Conservation (phyloP, 2,329 filamentous ascomycete species). For the Aspergillus ochraceoroseus region DNA sequence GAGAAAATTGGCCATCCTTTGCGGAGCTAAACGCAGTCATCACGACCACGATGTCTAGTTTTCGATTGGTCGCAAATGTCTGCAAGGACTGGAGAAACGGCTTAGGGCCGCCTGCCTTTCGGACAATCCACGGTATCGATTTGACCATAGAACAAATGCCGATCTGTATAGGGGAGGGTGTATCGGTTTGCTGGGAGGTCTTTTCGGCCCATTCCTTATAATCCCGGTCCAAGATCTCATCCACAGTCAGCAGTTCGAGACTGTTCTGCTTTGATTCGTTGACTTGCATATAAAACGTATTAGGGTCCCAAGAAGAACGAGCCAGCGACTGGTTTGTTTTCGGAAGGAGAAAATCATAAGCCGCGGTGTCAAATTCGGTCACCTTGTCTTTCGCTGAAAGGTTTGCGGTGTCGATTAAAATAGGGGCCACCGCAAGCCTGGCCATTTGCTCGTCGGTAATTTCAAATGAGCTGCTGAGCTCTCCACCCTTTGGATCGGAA, state of each 20-base stretch:
- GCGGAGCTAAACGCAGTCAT: slow-evolving; percentile 54
- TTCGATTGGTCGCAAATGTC: slow-evolving; percentile 44
- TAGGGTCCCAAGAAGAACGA: slow-evolving; percentile 40
- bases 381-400: slow-evolving; percentile 44
- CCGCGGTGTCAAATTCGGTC: slow-evolving; percentile 47
- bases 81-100: slow-evolving; percentile 42
- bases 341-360: slow-evolving; percentile 49
- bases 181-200: slow-evolving; percentile 25
- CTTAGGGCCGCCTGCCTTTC: slow-evolving; percentile 41
- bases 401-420: slow-evolving; percentile 45
- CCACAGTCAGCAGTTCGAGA: slow-evolving; percentile 49
- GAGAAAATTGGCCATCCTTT: slow-evolving; percentile 40
- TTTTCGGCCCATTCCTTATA: slow-evolving; percentile 59
- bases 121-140: slow-evolving; percentile 50
- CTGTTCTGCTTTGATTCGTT: slow-evolving; percentile 52
- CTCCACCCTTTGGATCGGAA: slow-evolving; percentile 19
- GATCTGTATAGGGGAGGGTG: slow-evolving; percentile 39
- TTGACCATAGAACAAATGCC: slow-evolving; percentile 59
- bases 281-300: slow-evolving; percentile 50
- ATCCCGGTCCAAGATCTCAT: slow-evolving; percentile 57
- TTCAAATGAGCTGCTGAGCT: too few relatives aligned
- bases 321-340: slow-evolving; percentile 38
- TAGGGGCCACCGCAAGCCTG: slow-evolving; percentile 39
- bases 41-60: slow-evolving; percentile 52
- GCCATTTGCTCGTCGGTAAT: slow-evolving; percentile 33